Percentiles rank a stretch among this genome's conserved stretches.
Conservation (phyloP, 2,329 filamentous ascomycete genomes). For the Ustilaginoidea virens region DNA sequence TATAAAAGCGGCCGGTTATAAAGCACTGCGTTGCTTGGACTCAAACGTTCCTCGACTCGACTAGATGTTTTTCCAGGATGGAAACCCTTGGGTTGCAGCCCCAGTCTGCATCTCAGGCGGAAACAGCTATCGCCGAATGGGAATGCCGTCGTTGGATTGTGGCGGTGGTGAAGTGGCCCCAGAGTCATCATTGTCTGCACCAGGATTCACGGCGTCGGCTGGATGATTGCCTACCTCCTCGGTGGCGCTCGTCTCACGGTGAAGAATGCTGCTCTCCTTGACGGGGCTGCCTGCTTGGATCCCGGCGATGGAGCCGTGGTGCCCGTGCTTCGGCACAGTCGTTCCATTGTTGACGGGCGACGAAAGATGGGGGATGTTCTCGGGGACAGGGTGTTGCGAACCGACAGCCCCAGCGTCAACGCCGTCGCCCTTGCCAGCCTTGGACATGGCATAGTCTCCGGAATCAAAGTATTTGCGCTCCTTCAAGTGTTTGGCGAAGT, state of each 20-base stretch:
- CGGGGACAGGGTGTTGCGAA: conserved; percentile 83
- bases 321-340: conserved; percentile 18
- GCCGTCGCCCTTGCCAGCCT: conserved; percentile 90
- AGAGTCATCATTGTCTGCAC: conserved; percentile 18
- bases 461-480: conserved; percentile 98
- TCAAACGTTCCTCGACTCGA: too few relatives aligned
- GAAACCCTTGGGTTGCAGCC: too few relatives aligned
- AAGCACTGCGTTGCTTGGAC: too few relatives aligned
- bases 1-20: too few relatives aligned
- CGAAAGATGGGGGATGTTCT: conserved; percentile 84
- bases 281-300: conserved; percentile 61
- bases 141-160: conserved; percentile 30
- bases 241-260: conserved; percentile 58
- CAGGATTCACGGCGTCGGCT: too few relatives aligned
- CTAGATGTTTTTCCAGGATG: too few relatives aligned
- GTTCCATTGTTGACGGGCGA: conserved; percentile 37
- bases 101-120: too few relatives aligned
- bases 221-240: conserved; percentile 26
- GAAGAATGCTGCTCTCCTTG: conserved; percentile 79
- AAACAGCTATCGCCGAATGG: too few relatives aligned
- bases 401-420: conserved; percentile 89
- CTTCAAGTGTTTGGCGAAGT: conserved; percentile 96
- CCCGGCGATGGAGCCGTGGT: conserved; percentile 26
- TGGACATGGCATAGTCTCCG: conserved; percentile 89
- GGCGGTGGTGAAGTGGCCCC: conserved; percentile 10